phyloP scores from a whole-genome alignment of 1,284 basidiomycete genomes.

The Xerocomus amazonicus region DNA sequence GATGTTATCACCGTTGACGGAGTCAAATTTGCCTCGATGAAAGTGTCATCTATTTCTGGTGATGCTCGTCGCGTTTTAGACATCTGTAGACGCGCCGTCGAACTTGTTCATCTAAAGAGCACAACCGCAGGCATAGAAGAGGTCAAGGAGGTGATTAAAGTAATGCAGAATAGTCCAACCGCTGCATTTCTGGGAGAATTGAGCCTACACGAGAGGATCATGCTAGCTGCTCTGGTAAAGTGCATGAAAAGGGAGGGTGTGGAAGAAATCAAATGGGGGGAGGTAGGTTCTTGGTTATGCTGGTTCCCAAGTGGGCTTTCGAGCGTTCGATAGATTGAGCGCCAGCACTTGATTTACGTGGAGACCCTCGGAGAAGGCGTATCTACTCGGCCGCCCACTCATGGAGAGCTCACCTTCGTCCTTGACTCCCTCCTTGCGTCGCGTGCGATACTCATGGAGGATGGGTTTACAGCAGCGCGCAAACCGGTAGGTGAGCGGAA shows the following conservation, averaged over 20 bases:
- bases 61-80: constrained; percentile 94
- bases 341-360: constrained; percentile 65
- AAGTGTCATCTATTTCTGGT: constrained; percentile 89
- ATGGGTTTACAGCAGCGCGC: constrained; percentile 47
- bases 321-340: constrained; percentile 47
- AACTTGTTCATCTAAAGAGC: constrained; percentile 58
- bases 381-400: constrained; percentile 49
- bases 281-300: constrained; percentile 45
- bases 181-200: constrained; percentile 78
- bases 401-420: constrained; percentile 55
- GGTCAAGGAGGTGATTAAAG: constrained; percentile 78
- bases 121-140: constrained; percentile 68
- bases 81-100: constrained; percentile 87
- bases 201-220: constrained; percentile 83
- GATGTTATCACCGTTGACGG: constrained; percentile 75
- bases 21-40: constrained; percentile 87
- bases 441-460: constrained; percentile 68
- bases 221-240: constrained; percentile 85
- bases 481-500: constrained; percentile 58
- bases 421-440: constrained; percentile 68
- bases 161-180: constrained; percentile 90
- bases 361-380: constrained; percentile 53
- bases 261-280: constrained; percentile 81
- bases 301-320: constrained; percentile 4
- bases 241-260: constrained; percentile 84